Evolutionary conservation across 2,329 filamentous ascomycete species (phyloP).

Genomic region (Xylaria polymorpha): DNA sequence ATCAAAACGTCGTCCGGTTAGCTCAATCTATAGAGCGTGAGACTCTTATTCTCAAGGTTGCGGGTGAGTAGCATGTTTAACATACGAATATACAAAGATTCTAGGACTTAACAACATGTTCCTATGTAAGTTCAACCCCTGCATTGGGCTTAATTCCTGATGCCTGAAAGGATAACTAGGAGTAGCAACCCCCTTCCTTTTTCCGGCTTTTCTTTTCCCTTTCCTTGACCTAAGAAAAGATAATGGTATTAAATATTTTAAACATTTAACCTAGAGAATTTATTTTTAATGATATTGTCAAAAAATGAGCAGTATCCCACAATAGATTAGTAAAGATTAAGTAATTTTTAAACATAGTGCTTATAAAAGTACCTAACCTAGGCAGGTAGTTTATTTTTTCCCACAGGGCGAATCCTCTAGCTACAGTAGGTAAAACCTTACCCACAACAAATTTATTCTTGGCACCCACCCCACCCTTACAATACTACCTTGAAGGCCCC

Average conservation of each 20-base stretch:
- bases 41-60: conserved; percentile 67
- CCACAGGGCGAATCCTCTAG: no score
- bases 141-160: conserved; percentile 59
- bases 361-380: no score
- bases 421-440: background rate
- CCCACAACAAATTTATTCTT: conserved; percentile 1
- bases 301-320: no score
- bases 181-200: conserved; percentile 18
- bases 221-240: background rate
- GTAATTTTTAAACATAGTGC: no score
- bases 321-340: no score
- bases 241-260: no score
- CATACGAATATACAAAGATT: background rate
- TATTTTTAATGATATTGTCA: no score
- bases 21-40: conserved; percentile 79
- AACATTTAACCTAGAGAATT: background rate
- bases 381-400: no score
- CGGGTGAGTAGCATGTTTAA: conserved; percentile 39
- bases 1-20: conserved; percentile 61
- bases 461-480: background rate
- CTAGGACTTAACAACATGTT: conserved; percentile 7
- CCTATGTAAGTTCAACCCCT: conserved; percentile 58
- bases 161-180: conserved; percentile 40
- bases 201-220: background rate
- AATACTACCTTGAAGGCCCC: background rate